Base-by-base conservation (phyloP, 2,329 filamentous ascomycete species). In the Paraphoma chrysanthemicola region DNA sequence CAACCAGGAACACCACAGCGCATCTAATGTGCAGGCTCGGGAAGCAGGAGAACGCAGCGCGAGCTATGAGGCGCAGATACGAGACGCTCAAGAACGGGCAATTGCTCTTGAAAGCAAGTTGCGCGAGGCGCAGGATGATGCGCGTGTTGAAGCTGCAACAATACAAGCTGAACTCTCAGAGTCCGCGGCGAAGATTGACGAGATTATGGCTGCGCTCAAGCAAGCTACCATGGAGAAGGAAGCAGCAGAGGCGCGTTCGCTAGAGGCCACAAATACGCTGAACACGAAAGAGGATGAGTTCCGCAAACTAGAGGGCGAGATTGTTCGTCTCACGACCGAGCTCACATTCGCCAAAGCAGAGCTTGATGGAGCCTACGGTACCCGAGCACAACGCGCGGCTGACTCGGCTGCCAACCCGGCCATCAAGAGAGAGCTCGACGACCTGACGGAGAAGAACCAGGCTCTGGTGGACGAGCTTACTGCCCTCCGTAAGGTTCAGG, bases 351-450 rank as follows among this genome's bases (percentile, higher is more conserved):
- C 91, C 28, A 87, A 88, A 70, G 92, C 93, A 51, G 94, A 98
- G 76, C 90, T 98, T 28, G 95, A 97, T 68, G 92, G 92, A 60
- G 96, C 96, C 72, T 97, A 98, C 72, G 95, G 95, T 41, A 86
- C 83, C n/a, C 82, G 88, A 49, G 85, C 87, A 9, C 82, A 91
- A 71, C 85, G 89, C 31, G 87, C 88, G 11, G 88, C 87, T n/a
- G 87, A 89, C 71, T 84, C 84, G 10, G 85, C 85, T 9, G 79
- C 81, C 8, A 74, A 74, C 45, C 86, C 86, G 48, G 84, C 80
- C 18, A 80, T 88, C 43, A 85, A 86, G 67, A 84, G 81, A 52
- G 85, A 89, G 68, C 80, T 89, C 23, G 85, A 88, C 56, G 80
- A 81, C 8, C 77, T 88, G 39, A 80, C 76, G 28, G 78, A 79